Percentiles rank a stretch among this genome's conserved stretches.
Conservation (phyloP, 179 eudicot species). For the Vitellaria paradoxa region DNA sequence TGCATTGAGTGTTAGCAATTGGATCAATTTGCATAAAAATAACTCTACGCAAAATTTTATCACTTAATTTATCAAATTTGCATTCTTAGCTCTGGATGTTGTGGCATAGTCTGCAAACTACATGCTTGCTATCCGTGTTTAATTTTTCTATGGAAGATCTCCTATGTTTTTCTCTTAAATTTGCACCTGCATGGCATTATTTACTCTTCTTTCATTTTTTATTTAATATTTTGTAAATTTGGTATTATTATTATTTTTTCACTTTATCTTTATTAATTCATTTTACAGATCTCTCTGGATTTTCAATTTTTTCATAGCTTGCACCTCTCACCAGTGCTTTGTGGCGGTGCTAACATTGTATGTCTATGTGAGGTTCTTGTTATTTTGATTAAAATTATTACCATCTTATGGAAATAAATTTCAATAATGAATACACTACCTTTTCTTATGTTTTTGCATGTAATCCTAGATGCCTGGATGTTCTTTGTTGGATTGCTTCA, state of each 20-base stretch:
- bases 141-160: neutral
- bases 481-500: slow-evolving; percentile 71
- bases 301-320: slow-evolving; percentile 74
- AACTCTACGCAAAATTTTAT: neutral
- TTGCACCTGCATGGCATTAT: neutral
- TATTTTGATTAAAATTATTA: slow-evolving; percentile 16
- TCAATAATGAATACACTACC: neutral
- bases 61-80: neutral
- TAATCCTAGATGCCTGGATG: slow-evolving; percentile 52
- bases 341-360: slow-evolving; percentile 43
- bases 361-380: slow-evolving; percentile 16
- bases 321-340: slow-evolving; percentile 50
- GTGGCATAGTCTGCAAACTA: neutral
- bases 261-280: neutral
- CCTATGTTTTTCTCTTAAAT: neutral
- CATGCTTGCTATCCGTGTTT: neutral
- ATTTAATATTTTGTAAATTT: neutral
- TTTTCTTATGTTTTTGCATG: slow-evolving; percentile 17
- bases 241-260: neutral
- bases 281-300: slow-evolving; percentile 81
- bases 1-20: neutral
- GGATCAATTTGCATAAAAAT: neutral
- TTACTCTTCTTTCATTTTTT: neutral
- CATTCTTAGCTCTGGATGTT: neutral
- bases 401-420: neutral